A percentile compares a stretch with the other conserved stretches of the same genome.
phyloP scores from a whole-genome alignment of 768 basidiomycete species.

The Termitomyces sp. region DNA sequence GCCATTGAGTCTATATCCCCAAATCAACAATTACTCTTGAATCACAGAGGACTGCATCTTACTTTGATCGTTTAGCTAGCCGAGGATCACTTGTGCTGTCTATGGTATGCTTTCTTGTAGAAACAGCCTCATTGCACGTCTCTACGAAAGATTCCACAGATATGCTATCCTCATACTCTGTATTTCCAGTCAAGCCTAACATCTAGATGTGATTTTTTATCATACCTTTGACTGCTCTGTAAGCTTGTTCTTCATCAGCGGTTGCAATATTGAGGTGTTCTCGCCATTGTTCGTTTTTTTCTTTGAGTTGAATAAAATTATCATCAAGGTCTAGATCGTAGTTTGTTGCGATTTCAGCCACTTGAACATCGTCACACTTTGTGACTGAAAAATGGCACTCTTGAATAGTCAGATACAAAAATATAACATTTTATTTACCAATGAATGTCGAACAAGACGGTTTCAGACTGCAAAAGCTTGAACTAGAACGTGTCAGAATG shows the following conservation, averaged over 20 bases:
- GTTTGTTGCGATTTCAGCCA: not conserved
- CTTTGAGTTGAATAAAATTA: not conserved
- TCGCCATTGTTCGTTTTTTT: not conserved
- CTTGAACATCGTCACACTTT: conserved; percentile 1
- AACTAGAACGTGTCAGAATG: not conserved
- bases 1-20: not conserved
- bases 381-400: not conserved
- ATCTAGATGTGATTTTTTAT: not conserved
- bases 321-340: not conserved
- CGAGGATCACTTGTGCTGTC: not conserved
- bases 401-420: not conserved
- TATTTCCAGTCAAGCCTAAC: not conserved
- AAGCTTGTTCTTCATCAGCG: not conserved
- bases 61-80: not conserved
- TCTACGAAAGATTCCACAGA: no score
- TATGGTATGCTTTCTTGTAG: not conserved
- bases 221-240: not conserved
- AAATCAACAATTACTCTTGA: not conserved
- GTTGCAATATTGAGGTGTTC: not conserved
- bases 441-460: conserved; percentile 5
- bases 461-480: not conserved
- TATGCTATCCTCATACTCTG: no score
- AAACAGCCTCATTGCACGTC: not conserved
- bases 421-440: not conserved
- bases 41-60: not conserved